These are phyloP conservation scores for Mrakia hoshinonis DNA, from an alignment of 768 basidiomycete genomes.

Conservation along the genomic window DNA sequence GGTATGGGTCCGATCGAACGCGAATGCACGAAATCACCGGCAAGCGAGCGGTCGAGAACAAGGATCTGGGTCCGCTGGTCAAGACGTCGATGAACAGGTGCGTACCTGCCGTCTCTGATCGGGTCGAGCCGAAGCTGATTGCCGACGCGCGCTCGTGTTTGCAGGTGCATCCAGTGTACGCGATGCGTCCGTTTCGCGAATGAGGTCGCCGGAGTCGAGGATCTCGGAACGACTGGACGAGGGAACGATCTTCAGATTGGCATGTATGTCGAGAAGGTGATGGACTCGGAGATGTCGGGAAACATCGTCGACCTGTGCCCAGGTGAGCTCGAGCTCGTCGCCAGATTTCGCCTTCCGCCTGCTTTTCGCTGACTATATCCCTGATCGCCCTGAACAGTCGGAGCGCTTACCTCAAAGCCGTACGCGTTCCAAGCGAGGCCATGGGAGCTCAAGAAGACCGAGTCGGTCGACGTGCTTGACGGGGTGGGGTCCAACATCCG, in stretches of 20 bases:
- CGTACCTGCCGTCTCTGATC: not conserved
- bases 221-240: slow-evolving; percentile 89
- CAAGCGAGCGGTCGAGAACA: slow-evolving; percentile 96
- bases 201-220: slow-evolving; percentile 97
- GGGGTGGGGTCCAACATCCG: slow-evolving; percentile 94
- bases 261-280: slow-evolving; percentile 93
- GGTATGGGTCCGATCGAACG: slow-evolving; percentile 93
- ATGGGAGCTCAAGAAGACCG: slow-evolving; percentile 98
- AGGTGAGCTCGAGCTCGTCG: not conserved
- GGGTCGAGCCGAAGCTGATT: not conserved
- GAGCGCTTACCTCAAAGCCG: slow-evolving; percentile 94
- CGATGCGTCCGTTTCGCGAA: slow-evolving; percentile 98
- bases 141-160: slow-evolving; percentile 47
- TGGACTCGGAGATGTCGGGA: slow-evolving; percentile 94
- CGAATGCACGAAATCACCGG: slow-evolving; percentile 97
- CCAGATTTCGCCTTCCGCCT: not conserved
- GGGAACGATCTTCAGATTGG: slow-evolving; percentile 99
- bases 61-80: slow-evolving; percentile 93
- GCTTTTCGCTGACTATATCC: not conserved
- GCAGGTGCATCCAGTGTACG: slow-evolving; percentile 97
- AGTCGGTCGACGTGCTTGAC: slow-evolving; percentile 89
- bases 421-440: slow-evolving; percentile 95
- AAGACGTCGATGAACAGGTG: slow-evolving; percentile 58
- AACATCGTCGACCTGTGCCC: slow-evolving; percentile 88
- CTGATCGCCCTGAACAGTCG: slow-evolving; percentile 51